phyloP scores from a whole-genome alignment of 331 rosid genomes.

The Quercus phellos region DNA sequence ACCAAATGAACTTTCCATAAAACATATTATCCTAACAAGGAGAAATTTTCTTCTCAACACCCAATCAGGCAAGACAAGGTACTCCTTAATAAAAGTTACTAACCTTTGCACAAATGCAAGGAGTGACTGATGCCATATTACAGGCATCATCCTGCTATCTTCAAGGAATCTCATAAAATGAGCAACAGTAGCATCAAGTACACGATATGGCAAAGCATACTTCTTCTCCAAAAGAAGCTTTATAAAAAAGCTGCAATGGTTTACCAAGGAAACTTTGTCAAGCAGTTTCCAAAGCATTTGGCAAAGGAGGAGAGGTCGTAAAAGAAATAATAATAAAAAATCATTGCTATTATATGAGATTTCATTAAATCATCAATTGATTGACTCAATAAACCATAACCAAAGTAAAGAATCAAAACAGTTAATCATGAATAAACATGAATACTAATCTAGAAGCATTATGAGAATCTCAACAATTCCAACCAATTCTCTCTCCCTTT shows the following conservation, averaged over 20 bases:
- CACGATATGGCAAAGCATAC: constrained; percentile 77
- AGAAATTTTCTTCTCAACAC: neutral
- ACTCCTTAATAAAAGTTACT: constrained; percentile 8
- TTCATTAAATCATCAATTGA: neutral
- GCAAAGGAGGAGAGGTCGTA: neutral
- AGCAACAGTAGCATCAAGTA: constrained; percentile 60
- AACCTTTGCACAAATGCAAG: constrained; percentile 86
- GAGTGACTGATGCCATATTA: constrained; percentile 88
- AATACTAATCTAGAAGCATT: neutral
- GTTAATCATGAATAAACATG: neutral
- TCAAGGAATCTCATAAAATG: constrained; percentile 67
- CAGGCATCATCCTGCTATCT: constrained; percentile 69
- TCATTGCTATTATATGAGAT: neutral
- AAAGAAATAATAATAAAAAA: neutral
- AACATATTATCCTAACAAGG: neutral
- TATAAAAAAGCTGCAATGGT: constrained; percentile 74
- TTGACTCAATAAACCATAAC: no score
- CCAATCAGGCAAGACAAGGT: neutral
- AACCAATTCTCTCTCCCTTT: neutral
- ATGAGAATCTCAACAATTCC: neutral
- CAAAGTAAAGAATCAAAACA: no score
- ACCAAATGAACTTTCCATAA: neutral
- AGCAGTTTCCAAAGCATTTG: constrained; percentile 13
- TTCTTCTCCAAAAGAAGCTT: constrained; percentile 90
- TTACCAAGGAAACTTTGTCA: constrained; percentile 10